These are phyloP conservation scores for Hypomyces perniciosus DNA, from an alignment of 2,329 filamentous ascomycete genomes.

Conservation along the genomic window DNA sequence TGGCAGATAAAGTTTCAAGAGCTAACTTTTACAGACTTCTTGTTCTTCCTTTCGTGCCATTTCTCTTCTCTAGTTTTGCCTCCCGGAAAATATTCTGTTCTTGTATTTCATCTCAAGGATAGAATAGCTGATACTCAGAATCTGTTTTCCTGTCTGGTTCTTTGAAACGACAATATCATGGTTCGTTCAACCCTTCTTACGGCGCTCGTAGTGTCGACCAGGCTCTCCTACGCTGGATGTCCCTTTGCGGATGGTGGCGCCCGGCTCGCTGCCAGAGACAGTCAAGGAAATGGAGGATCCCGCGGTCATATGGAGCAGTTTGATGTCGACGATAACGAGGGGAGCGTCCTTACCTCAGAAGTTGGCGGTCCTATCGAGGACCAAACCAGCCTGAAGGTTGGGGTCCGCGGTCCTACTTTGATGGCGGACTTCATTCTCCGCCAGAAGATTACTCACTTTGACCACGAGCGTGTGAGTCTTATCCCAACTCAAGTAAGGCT, in stretches of 20 bases:
- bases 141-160: too few species aligned
- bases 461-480: conserved; percentile 58
- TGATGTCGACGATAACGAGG: conserved; percentile 47
- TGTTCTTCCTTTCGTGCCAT: too few species aligned
- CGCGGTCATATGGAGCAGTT: conserved; percentile 29
- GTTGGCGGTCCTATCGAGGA: conserved; percentile 63
- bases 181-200: too few species aligned
- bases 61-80: too few species aligned
- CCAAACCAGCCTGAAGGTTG: conserved; percentile 60
- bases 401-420: conserved; percentile 59
- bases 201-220: too few species aligned
- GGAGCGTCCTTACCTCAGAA: conserved; percentile 55
- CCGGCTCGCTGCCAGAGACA: conserved; percentile 20
- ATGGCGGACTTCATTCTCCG: conserved; percentile 69
- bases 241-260: conserved; percentile 27
- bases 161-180: too few species aligned
- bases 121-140: too few species aligned
- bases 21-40: too few species aligned
- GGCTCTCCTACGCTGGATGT: conserved; percentile 21
- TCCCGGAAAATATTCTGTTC: too few species aligned
- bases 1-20: too few species aligned
- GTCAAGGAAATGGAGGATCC: conserved; percentile 19
- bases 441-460: conserved; percentile 66
- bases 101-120: too few species aligned
- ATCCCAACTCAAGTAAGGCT: conserved; percentile 39